Evolutionary conservation across 176 grass and related monocot species (phyloP), one percentile per base, ranked within the genome.

Genomic region (Oryza glaberrima): DNA sequence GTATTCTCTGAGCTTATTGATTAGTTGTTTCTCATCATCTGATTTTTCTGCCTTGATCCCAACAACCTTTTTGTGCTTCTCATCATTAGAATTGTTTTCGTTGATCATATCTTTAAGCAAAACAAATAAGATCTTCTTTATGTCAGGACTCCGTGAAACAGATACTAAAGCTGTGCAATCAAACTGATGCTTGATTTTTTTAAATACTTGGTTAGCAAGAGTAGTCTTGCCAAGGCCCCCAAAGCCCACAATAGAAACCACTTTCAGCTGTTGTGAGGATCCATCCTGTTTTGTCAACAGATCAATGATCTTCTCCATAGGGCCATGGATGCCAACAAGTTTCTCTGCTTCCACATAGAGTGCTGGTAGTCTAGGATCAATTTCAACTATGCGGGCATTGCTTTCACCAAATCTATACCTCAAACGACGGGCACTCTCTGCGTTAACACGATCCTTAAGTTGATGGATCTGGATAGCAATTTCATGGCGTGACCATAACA

Each of bases 171-270:
- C 80, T 0, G 35, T 3, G 15, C 68, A 30, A 26, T 60, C 48
- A 28, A 82, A 82, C 0, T 60, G 13, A 2, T 13, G 7, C 16
- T 70, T 72, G n/a, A 72, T 70, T 26, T 9, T 56, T 32, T 28
- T 2, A 11, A 12, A 63, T 32, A 72, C 80, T 61, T 82, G 68
- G 14, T 72, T 82, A 3, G 80, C 80, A 3, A 61, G 68, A 19
- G 68, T 72, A 2, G 80, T 82, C 16, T 82, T 82, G 0, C 68
- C 80, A 0, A 72, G 22, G 13, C 80, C 80, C 3, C 68, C 68
- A 35, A 70, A 69, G 9, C 47, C 78, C 5, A 81, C 47, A 25
- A 56, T 11, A 1, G 46, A 81, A 26, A 72, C 79, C 30, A 60
- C 67, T 71, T 10, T 81, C 1, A 81, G 67, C 6, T 82, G 49